Percentiles rank a stretch among this genome's conserved stretches.
phyloP scores from a whole-genome alignment of 83 land plant genomes.

The Larix sibirica region DNA sequence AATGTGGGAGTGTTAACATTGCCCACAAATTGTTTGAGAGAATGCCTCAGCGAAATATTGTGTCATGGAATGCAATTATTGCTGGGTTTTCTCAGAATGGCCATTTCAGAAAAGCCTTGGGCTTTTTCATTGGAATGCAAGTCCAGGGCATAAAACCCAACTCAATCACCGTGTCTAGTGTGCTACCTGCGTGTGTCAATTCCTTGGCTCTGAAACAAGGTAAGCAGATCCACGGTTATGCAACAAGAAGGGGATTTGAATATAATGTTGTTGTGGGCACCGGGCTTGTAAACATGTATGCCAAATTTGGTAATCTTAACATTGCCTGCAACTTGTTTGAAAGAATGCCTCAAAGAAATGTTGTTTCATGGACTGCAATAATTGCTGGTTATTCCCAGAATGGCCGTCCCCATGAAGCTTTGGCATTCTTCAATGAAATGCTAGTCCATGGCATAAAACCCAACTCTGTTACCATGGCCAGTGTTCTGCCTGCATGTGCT shows the following conservation, averaged over 20 bases:
- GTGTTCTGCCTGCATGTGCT: background rate
- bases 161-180: slow-evolving; percentile 35
- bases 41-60: slow-evolving; percentile 32
- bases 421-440: too few species aligned
- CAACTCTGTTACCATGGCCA: too few species aligned
- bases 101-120: slow-evolving; percentile 28
- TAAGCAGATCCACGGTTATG: slow-evolving; percentile 52
- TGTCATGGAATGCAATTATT: slow-evolving; percentile 70
- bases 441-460: too few species aligned
- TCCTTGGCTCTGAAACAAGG: slow-evolving; percentile 40
- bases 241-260: slow-evolving; percentile 32
- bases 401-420: background rate
- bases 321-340: slow-evolving; percentile 38
- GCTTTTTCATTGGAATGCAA: slow-evolving; percentile 37
- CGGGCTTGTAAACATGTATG: slow-evolving; percentile 58
- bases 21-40: slow-evolving; percentile 32
- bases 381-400: slow-evolving; percentile 61
- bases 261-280: slow-evolving; percentile 40
- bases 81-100: slow-evolving; percentile 48
- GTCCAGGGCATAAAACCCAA: slow-evolving; percentile 33
- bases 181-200: slow-evolving; percentile 43
- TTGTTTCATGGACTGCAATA: slow-evolving; percentile 71
- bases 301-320: slow-evolving; percentile 34
- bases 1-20: slow-evolving; percentile 4
- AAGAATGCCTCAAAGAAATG: slow-evolving; percentile 27